phyloP scores from a whole-genome alignment of 1,284 basidiomycete species.

The Trichosporon ovoides region DNA sequence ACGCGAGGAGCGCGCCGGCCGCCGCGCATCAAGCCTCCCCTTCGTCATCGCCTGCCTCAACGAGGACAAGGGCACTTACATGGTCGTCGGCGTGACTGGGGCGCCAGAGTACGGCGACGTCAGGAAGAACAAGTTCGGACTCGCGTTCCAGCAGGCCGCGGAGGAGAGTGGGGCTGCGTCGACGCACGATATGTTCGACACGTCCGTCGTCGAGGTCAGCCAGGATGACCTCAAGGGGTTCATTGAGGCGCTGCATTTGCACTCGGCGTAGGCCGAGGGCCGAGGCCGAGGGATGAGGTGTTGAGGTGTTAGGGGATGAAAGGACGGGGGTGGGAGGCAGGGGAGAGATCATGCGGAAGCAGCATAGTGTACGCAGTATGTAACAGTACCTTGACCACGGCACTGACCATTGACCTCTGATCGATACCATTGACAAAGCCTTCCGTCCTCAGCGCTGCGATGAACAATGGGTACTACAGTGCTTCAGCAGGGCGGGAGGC shows the following conservation, averaged over 20 bases:
- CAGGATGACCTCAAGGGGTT: slow-evolving; percentile 81
- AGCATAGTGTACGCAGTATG: neutral
- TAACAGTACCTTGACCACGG: neutral
- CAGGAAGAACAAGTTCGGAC: slow-evolving; percentile 84
- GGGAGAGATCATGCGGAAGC: too few relatives aligned
- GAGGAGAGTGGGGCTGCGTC: slow-evolving; percentile 70
- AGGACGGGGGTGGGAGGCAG: too few relatives aligned
- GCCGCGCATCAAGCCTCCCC: slow-evolving; percentile 64
- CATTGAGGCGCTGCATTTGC: slow-evolving; percentile 60
- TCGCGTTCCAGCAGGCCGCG: slow-evolving; percentile 84
- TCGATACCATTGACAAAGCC: neutral
- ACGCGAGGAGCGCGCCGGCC: slow-evolving; percentile 47
- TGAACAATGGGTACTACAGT: too few relatives aligned
- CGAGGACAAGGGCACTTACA: slow-evolving; percentile 69
- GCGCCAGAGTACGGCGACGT: slow-evolving; percentile 84
- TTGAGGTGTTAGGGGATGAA: too few relatives aligned
- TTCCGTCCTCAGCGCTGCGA: too few relatives aligned
- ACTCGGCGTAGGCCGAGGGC: slow-evolving; percentile 15
- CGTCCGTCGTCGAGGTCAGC: slow-evolving; percentile 80
- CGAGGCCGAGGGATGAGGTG: too few relatives aligned
- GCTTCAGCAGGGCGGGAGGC: too few relatives aligned
- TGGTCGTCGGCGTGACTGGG: slow-evolving; percentile 91
- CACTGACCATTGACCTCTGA: neutral
- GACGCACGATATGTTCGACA: slow-evolving; percentile 83
- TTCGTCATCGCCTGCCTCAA: slow-evolving; percentile 90